Percentiles rank a stretch among this genome's conserved stretches.
phyloP scores from a whole-genome alignment of 768 basidiomycete genomes.

The Coprinellus micaceus region DNA sequence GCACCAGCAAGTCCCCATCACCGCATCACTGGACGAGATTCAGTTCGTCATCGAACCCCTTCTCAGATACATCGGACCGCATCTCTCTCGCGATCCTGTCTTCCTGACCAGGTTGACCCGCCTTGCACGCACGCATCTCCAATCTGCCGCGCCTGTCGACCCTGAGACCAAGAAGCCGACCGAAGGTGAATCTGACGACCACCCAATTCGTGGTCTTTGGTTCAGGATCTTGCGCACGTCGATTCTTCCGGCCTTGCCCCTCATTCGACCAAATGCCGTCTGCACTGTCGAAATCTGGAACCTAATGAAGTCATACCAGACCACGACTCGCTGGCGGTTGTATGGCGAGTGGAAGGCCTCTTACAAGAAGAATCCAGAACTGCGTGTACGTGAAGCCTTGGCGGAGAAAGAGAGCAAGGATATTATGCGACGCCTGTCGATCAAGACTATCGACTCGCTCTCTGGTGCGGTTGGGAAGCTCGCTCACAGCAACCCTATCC shows the following conservation, averaged over 20 bases:
- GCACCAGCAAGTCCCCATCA: conserved; percentile 66
- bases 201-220: conserved; percentile 80
- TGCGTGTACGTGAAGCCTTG: conserved; percentile 75
- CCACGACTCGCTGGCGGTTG: conserved; percentile 78
- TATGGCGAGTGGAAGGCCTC: conserved; percentile 93
- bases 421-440: conserved; percentile 82
- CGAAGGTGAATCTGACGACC: conserved; percentile 50
- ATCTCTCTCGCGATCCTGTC: conserved; percentile 73
- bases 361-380: conserved; percentile 74
- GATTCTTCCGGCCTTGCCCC: conserved; percentile 82
- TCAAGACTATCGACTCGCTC: conserved; percentile 78
- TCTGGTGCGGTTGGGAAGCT: conserved; percentile 89
- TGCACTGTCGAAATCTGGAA: conserved; percentile 93
- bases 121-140: conserved; percentile 65
- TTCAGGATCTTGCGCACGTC: conserved; percentile 72
- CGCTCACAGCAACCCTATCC: conserved; percentile 90
- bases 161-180: conserved; percentile 57
- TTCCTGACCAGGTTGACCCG: conserved; percentile 80
- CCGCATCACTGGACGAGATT: conserved; percentile 63
- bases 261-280: conserved; percentile 82
- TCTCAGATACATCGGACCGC: conserved; percentile 74
- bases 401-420: conserved; percentile 87
- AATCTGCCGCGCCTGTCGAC: conserved; percentile 51
- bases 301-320: conserved; percentile 75
- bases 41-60: conserved; percentile 74